phyloP scores from a whole-genome alignment of 768 basidiomycete species.

The Imleria badia region DNA sequence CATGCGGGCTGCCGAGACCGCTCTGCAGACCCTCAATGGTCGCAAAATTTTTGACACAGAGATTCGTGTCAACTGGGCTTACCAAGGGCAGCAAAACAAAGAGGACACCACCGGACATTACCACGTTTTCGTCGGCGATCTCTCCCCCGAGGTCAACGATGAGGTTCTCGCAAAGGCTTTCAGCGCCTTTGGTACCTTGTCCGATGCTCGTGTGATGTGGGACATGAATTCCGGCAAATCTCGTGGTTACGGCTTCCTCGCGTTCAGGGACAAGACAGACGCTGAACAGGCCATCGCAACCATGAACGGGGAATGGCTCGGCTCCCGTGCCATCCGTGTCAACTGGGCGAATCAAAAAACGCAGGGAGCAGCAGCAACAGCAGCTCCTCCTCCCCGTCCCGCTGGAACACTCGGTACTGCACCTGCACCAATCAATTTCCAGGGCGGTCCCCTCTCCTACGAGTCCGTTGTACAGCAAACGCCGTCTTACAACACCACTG shows the following conservation, averaged over 20 bases:
- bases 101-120: slow-evolving; percentile 97
- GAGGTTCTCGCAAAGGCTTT: slow-evolving; percentile 97
- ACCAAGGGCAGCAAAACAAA: slow-evolving; percentile 97
- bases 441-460: slow-evolving; percentile 85
- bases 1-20: slow-evolving; percentile 98
- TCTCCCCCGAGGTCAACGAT: slow-evolving; percentile 98
- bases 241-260: slow-evolving; percentile 96
- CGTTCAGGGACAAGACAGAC: slow-evolving; percentile 98
- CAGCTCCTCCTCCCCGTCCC: slow-evolving; percentile 36
- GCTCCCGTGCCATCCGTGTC: slow-evolving; percentile 96
- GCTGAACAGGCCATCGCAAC: slow-evolving; percentile 99
- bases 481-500: slow-evolving; percentile 90
- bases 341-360: slow-evolving; percentile 99
- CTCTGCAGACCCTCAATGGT: slow-evolving; percentile 97
- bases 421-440: slow-evolving; percentile 89
- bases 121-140: slow-evolving; percentile 99
- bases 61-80: slow-evolving; percentile 99
- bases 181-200: slow-evolving; percentile 93
- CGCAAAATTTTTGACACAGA: slow-evolving; percentile 99
- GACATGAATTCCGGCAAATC: slow-evolving; percentile 99
- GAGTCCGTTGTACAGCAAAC: slow-evolving; percentile 94
- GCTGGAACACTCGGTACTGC: slow-evolving; percentile 57
- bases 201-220: slow-evolving; percentile 99
- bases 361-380: slow-evolving; percentile 52
- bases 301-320: slow-evolving; percentile 99